A percentile compares a stretch with the other conserved stretches of the same genome.
These are phyloP conservation scores for Venturia oleaginea DNA, from an alignment of 2,329 filamentous ascomycete genomes.

Conservation along the genomic window DNA sequence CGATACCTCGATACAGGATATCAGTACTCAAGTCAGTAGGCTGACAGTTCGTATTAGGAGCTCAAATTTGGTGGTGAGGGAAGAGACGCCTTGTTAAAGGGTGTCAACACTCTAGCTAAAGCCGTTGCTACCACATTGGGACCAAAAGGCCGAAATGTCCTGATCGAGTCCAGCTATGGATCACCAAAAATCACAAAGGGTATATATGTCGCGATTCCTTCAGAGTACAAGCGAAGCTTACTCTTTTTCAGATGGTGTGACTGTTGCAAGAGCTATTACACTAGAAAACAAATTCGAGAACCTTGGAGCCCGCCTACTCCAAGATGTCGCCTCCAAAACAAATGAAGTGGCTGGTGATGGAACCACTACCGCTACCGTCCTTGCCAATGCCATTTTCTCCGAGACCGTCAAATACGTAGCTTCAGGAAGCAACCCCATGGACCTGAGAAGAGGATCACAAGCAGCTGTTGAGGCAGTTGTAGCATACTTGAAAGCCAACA, in stretches of 20 bases:
- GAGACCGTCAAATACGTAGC: slow-evolving; percentile 99
- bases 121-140: slow-evolving; percentile 94
- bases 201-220: slow-evolving; percentile 35
- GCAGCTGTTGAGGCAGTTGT: slow-evolving; percentile 92
- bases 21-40: neutral
- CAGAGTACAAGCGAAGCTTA: slow-evolving; percentile 7
- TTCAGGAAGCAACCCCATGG: slow-evolving; percentile 99
- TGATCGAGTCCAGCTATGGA: slow-evolving; percentile 97
- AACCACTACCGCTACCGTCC: slow-evolving; percentile 94
- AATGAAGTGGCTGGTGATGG: slow-evolving; percentile 98
- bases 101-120: slow-evolving; percentile 94
- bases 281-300: slow-evolving; percentile 99
- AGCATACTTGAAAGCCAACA: slow-evolving; percentile 88
- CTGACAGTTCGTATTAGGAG: slow-evolving; percentile 49
- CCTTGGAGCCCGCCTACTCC: slow-evolving; percentile 89
- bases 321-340: slow-evolving; percentile 98
- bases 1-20: slow-evolving; percentile 17
- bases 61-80: slow-evolving; percentile 97
- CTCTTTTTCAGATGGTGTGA: slow-evolving; percentile 38
- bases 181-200: slow-evolving; percentile 99
- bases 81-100: slow-evolving; percentile 77
- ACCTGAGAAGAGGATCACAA: slow-evolving; percentile 93
- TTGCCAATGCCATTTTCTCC: slow-evolving; percentile 96
- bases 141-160: slow-evolving; percentile 94
- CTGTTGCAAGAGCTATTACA: slow-evolving; percentile 64